Conservation (phyloP, 805 yeast genomes). For the Saturnispora zaruensis region DNA sequence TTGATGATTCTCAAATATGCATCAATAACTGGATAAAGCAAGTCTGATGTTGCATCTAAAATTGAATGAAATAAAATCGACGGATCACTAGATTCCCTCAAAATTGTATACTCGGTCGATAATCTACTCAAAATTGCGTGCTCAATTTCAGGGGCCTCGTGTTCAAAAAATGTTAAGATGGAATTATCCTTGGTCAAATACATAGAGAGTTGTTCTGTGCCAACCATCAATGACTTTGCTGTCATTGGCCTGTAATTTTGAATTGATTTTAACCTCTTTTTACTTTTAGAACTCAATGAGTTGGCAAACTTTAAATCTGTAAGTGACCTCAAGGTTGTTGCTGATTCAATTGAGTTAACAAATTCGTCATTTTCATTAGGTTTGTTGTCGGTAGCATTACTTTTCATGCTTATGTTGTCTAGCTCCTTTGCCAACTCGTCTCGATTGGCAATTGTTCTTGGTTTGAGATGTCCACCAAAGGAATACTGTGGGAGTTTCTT, state of each 20-base stretch:
- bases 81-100: constrained; percentile 44
- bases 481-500: not conserved
- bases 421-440: constrained; percentile 10
- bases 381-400: not conserved
- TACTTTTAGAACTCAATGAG: constrained; percentile 7
- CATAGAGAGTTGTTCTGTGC: constrained; percentile 48
- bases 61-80: constrained; percentile 46
- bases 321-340: constrained; percentile 25
- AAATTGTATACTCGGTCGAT: constrained; percentile 35
- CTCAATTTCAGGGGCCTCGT: constrained; percentile 45
- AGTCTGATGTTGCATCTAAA: constrained; percentile 46
- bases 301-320: constrained; percentile 27
- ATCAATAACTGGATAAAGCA: constrained; percentile 42
- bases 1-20: constrained; percentile 42
- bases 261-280: constrained; percentile 24
- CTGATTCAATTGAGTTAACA: constrained; percentile 6
- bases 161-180: constrained; percentile 49
- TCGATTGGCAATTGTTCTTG: constrained; percentile 13
- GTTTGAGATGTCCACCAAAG: not conserved
- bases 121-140: constrained; percentile 43
- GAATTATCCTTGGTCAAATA: constrained; percentile 38
- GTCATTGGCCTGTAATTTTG: constrained; percentile 39
- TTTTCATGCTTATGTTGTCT: constrained; percentile 1
- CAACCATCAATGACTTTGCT: constrained; percentile 36
- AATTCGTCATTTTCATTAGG: constrained; percentile 1